Conservation (phyloP, 257 asterid species). For the Solanum etuberosum region DNA sequence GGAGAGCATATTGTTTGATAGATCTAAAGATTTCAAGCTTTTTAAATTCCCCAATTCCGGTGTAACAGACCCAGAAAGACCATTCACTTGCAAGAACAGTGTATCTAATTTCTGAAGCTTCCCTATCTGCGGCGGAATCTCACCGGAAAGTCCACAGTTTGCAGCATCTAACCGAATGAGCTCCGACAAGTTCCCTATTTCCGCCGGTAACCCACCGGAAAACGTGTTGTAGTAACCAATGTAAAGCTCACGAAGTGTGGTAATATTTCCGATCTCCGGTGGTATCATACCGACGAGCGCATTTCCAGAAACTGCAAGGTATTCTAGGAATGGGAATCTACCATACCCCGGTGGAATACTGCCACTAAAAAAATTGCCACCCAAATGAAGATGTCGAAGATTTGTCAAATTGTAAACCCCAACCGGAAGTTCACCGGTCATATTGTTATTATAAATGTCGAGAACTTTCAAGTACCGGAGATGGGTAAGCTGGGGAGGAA, state of each 20-base stretch:
- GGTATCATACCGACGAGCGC: constrained; percentile 65
- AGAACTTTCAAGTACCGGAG: constrained; percentile 48
- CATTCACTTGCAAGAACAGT: constrained; percentile 80
- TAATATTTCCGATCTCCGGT: constrained; percentile 53
- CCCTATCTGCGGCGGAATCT: constrained; percentile 65
- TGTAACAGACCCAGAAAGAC: constrained; percentile 48
- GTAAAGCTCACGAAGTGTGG: constrained; percentile 55
- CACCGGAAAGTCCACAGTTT: constrained; percentile 68
- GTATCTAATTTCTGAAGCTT: constrained; percentile 67
- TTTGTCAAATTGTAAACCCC: constrained; percentile 28
- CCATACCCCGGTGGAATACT: constrained; percentile 59
- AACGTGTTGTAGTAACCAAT: constrained; percentile 69
- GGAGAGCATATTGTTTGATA: constrained; percentile 63
- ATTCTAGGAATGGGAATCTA: constrained; percentile 34
- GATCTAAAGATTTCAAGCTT: constrained; percentile 78
- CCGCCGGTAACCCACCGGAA: constrained; percentile 66
- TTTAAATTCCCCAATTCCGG: constrained; percentile 62
- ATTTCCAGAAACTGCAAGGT: constrained; percentile 78
- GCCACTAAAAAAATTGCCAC: constrained; percentile 69
- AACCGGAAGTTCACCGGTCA: constrained; percentile 57
- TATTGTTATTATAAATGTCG: constrained; percentile 69
- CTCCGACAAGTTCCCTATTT: constrained; percentile 58
- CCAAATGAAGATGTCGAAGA: constrained; percentile 64
- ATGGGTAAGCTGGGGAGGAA: constrained; percentile 40
- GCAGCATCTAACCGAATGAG: constrained; percentile 67